Evolutionary conservation across 805 yeast species (phyloP).

Genomic region (Cyberlindnera americana): DNA sequence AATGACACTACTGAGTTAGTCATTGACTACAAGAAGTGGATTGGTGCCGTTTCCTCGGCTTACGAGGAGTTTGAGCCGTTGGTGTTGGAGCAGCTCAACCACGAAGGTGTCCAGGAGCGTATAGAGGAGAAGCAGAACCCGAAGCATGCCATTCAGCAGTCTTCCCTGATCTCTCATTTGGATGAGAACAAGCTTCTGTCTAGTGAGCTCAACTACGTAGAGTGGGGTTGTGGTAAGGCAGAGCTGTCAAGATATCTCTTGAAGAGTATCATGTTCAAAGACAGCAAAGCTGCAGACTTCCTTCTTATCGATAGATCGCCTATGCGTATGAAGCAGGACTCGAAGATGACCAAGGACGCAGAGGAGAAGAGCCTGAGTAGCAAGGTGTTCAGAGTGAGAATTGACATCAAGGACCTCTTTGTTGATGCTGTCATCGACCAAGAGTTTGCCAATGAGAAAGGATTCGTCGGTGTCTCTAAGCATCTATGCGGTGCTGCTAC

Average conservation of each 20-base stretch:
- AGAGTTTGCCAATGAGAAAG: constrained; percentile 15
- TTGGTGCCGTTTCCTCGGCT: constrained; percentile 34
- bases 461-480: constrained; percentile 68
- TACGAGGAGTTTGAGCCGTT: constrained; percentile 33
- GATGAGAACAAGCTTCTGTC: constrained; percentile 38
- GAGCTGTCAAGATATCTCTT: constrained; percentile 69
- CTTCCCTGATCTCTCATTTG: constrained; percentile 72
- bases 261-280: constrained; percentile 27
- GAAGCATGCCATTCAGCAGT: constrained; percentile 82
- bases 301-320: constrained; percentile 74
- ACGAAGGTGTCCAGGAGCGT: constrained; percentile 27
- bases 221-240: constrained; percentile 91
- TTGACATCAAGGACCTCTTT: constrained; percentile 76
- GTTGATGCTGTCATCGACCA: constrained; percentile 42
- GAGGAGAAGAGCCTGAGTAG: constrained; percentile 22
- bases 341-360: constrained; percentile 57
- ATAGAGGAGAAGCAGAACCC: constrained; percentile 43
- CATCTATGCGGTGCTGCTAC: constrained; percentile 95
- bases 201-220: constrained; percentile 43
- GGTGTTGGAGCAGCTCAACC: constrained; percentile 26
- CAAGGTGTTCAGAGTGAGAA: constrained; percentile 48
- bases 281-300: constrained; percentile 32
- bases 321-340: constrained; percentile 75
- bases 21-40: constrained; percentile 28
- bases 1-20: constrained; percentile 12